A percentile compares a stretch with the other conserved stretches of the same genome.
These are phyloP conservation scores for Pestalotiopsis sp. DNA, from an alignment of 2,329 filamentous ascomycete genomes.

Conservation along the genomic window DNA sequence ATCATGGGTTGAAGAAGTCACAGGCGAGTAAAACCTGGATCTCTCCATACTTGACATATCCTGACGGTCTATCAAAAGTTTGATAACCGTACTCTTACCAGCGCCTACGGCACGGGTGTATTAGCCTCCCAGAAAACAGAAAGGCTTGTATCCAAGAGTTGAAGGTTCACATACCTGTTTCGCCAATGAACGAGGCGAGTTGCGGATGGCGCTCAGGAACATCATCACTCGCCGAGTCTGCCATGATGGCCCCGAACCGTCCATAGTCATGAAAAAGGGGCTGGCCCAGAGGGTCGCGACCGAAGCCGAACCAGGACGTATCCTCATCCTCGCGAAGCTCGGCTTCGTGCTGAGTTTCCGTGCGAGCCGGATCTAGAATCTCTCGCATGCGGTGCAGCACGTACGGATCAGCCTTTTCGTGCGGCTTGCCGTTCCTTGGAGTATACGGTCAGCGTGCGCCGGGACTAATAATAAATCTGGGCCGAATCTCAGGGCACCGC, in stretches of 20 bases:
- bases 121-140: background rate
- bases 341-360: slow-evolving; percentile 32
- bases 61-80: slow-evolving; percentile 45
- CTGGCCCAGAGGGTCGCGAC: slow-evolving; percentile 30
- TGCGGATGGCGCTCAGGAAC: slow-evolving; percentile 34
- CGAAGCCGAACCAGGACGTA: slow-evolving; percentile 35
- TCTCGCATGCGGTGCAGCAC: slow-evolving; percentile 32
- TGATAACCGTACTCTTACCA: slow-evolving; percentile 53
- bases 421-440: slow-evolving; percentile 33
- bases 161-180: slow-evolving; percentile 33
- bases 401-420: slow-evolving; percentile 32
- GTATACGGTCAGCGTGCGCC: slow-evolving; percentile 17
- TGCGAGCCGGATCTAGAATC: slow-evolving; percentile 32
- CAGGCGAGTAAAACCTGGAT: slow-evolving; percentile 41
- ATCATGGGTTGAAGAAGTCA: slow-evolving; percentile 43
- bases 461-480: no score
- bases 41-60: slow-evolving; percentile 26
- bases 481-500: background rate
- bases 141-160: background rate
- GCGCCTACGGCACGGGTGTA: slow-evolving; percentile 31
- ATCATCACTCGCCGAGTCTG: slow-evolving; percentile 29
- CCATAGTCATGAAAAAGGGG: slow-evolving; percentile 36
- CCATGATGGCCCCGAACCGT: slow-evolving; percentile 45
- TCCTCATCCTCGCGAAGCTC: slow-evolving; percentile 34
- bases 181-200: slow-evolving; percentile 46